phyloP scores from a whole-genome alignment of 805 yeast species.

The Saccharomycopsis vini region DNA sequence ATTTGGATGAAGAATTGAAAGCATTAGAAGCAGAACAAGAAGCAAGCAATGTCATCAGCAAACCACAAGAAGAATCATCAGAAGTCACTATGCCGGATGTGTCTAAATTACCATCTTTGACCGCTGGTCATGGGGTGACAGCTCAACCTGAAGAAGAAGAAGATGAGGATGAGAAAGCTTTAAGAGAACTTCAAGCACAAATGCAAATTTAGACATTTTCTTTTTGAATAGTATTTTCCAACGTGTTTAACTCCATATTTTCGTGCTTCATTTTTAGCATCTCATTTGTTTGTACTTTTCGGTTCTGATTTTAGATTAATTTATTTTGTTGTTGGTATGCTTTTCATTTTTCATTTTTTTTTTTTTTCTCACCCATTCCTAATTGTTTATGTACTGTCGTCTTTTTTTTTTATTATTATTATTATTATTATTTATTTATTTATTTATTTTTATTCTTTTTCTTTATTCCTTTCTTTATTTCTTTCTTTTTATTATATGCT shows the following conservation, averaged over 20 bases:
- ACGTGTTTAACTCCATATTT: too few species aligned
- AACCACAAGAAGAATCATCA: slow-evolving; percentile 13
- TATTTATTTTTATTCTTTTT: neutral
- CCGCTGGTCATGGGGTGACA: slow-evolving; percentile 14
- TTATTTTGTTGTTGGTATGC: neutral
- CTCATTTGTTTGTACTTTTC: neutral
- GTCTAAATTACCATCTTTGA: slow-evolving; percentile 28
- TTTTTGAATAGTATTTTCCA: too few species aligned
- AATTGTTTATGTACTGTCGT: neutral
- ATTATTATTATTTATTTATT: neutral
- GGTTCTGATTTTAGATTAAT: neutral
- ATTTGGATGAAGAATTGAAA: slow-evolving; percentile 88
- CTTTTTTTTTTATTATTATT: neutral
- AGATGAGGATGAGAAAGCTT: slow-evolving; percentile 78
- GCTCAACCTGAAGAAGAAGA: slow-evolving; percentile 39
- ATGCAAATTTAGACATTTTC: slow-evolving; percentile 66
- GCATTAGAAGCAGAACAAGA: slow-evolving; percentile 75
- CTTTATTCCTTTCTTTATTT: neutral
- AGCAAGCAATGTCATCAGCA: slow-evolving; percentile 25
- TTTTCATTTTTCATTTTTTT: neutral
- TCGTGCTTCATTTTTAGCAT: too few species aligned
- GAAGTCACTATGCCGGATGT: slow-evolving; percentile 39
- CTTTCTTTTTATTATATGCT: too few species aligned
- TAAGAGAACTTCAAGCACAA: slow-evolving; percentile 74
- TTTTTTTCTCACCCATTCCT: neutral